A percentile compares a stretch with the other conserved stretches of the same genome.
Evolutionary conservation across 1,284 basidiomycete species (phyloP).

Genomic region (Pulchroboletus neoregius): DNA sequence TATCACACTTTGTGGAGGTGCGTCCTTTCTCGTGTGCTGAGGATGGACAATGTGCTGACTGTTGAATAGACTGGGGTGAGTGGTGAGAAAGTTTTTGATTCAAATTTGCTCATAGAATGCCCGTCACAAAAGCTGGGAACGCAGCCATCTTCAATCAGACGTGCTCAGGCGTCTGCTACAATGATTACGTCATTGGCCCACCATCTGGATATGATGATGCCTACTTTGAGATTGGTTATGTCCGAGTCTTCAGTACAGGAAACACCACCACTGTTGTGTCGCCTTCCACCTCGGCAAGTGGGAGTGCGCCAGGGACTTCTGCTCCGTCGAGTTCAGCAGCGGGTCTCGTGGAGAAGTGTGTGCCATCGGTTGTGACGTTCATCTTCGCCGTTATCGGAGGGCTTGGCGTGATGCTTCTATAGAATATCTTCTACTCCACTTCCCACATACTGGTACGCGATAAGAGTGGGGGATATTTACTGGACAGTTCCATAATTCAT

Average conservation of each 20-base stretch:
- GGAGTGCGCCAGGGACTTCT: slow-evolving; percentile 12
- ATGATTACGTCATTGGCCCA: slow-evolving; percentile 69
- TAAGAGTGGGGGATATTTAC: neutral
- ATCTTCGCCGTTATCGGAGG: slow-evolving; percentile 14
- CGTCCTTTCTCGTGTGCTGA: slow-evolving; percentile 5
- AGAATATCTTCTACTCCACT: neutral
- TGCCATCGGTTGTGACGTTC: slow-evolving; percentile 7
- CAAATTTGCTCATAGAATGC: neutral
- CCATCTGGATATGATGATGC: slow-evolving; percentile 65
- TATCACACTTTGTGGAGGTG: slow-evolving; percentile 68
- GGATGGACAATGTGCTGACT: slow-evolving; percentile 6
- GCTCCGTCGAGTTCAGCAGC: slow-evolving; percentile 13
- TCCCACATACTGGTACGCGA: slow-evolving; percentile 1
- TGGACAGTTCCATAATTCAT: neutral
- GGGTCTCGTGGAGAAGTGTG: neutral
- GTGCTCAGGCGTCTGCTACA: slow-evolving; percentile 64
- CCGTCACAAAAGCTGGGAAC: slow-evolving; percentile 39
- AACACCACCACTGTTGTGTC: slow-evolving; percentile 25
- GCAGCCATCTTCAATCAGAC: slow-evolving; percentile 55
- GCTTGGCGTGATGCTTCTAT: slow-evolving; percentile 18
- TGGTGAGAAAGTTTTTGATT: slow-evolving; percentile 5
- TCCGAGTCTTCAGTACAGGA: slow-evolving; percentile 48
- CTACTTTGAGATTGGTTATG: slow-evolving; percentile 70
- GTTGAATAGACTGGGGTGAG: slow-evolving; percentile 40
- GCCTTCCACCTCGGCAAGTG: slow-evolving; percentile 18